Conservation (phyloP, 805 yeast genomes). For the Candida adriatica region DNA sequence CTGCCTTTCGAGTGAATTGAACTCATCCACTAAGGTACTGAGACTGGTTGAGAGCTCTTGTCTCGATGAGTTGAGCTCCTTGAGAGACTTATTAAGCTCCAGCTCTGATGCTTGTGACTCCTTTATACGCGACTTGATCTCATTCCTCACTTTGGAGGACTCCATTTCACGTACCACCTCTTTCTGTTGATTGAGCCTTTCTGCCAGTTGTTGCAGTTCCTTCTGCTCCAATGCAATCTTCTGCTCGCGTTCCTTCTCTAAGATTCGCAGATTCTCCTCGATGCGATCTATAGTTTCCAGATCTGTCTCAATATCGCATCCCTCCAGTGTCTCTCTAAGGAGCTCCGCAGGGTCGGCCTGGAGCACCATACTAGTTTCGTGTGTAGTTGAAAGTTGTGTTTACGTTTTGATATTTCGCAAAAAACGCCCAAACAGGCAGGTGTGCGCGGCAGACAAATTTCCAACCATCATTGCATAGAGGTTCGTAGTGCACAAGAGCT, state of each 20-base stretch:
- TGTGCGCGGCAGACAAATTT: too few species aligned
- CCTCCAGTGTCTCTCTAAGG: slow-evolving; percentile 36
- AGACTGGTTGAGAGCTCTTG: slow-evolving; percentile 31
- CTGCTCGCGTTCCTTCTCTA: slow-evolving; percentile 27
- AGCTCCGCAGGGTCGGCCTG: slow-evolving; percentile 20
- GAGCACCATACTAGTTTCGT: slow-evolving; percentile 5
- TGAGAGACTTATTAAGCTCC: slow-evolving; percentile 43
- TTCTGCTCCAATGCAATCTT: slow-evolving; percentile 18
- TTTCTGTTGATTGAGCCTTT: slow-evolving; percentile 11
- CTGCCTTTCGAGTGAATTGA: slow-evolving; percentile 29
- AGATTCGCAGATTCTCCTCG: slow-evolving; percentile 29
- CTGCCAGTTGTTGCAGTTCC: slow-evolving; percentile 16
- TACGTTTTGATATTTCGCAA: slow-evolving; percentile 72
- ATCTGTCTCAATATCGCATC: slow-evolving; percentile 48
- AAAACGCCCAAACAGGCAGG: too few species aligned
- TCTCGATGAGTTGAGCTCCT: slow-evolving; percentile 40
- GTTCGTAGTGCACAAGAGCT: too few species aligned
- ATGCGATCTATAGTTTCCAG: slow-evolving; percentile 38
- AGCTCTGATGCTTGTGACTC: slow-evolving; percentile 40
- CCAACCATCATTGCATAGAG: too few species aligned
- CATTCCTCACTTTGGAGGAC: slow-evolving; percentile 24
- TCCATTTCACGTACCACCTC: slow-evolving; percentile 21
- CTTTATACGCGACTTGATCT: slow-evolving; percentile 26
- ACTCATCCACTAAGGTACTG: slow-evolving; percentile 31
- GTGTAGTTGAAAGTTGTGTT: slow-evolving; percentile 32